These are phyloP conservation scores for Geotrichum siamense DNA, from an alignment of 1,139 yeast species.

Conservation along the genomic window DNA sequence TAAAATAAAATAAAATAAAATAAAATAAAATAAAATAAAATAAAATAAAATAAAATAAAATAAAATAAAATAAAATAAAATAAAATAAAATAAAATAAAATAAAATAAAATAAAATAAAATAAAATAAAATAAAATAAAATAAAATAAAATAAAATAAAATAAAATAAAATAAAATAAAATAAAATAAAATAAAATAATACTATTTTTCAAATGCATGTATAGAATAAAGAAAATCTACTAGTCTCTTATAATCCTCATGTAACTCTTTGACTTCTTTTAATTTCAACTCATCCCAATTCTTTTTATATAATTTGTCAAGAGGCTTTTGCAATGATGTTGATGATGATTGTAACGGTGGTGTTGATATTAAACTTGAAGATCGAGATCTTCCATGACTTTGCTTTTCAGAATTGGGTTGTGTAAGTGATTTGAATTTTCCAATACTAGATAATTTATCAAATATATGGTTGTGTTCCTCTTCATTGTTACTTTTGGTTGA, in stretches of 20 bases:
- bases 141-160: neutral
- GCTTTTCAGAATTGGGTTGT: neutral
- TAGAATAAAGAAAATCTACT: constrained; percentile 27
- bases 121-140: neutral
- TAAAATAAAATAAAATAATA: neutral
- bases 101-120: neutral
- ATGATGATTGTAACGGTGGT: no score
- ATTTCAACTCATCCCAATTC: constrained; percentile 25
- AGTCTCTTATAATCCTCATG: constrained; percentile 36
- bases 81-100: neutral
- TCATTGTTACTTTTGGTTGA: neutral
- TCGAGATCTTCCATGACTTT: neutral
- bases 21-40: neutral
- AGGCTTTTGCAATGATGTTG: constrained; percentile 18
- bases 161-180: neutral
- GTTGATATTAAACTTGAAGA: neutral
- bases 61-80: neutral
- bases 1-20: neutral
- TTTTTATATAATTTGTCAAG: constrained; percentile 24
- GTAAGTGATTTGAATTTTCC: constrained; percentile 9
- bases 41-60: no score
- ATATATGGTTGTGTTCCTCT: constrained; percentile 1
- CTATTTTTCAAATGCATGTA: constrained; percentile 29
- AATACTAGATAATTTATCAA: constrained; percentile 9
- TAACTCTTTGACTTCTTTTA: constrained; percentile 33